These are phyloP conservation scores for Ogataea degrootiae DNA, from an alignment of 805 yeast species.

Conservation along the genomic window DNA sequence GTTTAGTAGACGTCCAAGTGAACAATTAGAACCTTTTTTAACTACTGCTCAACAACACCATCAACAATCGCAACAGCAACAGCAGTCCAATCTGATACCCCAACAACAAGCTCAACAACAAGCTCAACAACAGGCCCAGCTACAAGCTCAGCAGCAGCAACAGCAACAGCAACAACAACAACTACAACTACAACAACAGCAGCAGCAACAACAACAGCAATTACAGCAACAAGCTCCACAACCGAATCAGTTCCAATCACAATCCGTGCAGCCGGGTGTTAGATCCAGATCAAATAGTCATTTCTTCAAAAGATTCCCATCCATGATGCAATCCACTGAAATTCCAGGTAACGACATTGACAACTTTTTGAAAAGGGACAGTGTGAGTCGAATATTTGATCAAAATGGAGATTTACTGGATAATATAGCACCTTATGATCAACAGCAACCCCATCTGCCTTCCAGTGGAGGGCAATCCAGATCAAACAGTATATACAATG, in stretches of 20 bases:
- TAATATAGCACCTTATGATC: slow-evolving; percentile 22
- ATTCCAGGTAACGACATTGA: slow-evolving; percentile 31
- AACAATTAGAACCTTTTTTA: slow-evolving; percentile 45
- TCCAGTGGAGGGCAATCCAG: slow-evolving; percentile 10
- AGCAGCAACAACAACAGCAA: slow-evolving; percentile 1
- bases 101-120: slow-evolving; percentile 11
- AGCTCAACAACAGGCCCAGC: slow-evolving; percentile 7
- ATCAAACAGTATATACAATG: slow-evolving; percentile 19
- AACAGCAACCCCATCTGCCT: slow-evolving; percentile 7
- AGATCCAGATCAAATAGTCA: slow-evolving; percentile 27
- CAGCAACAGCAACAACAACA: slow-evolving; percentile 16
- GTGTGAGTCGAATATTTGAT: slow-evolving; percentile 26
- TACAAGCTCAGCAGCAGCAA: slow-evolving; percentile 13
- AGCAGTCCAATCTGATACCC: slow-evolving; percentile 9
- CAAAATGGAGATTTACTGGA: slow-evolving; percentile 25
- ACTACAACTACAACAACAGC: slow-evolving; percentile 5
- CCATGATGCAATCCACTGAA: slow-evolving; percentile 25
- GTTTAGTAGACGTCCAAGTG: slow-evolving; percentile 40
- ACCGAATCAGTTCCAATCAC: slow-evolving; percentile 1
- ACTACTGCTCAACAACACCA: slow-evolving; percentile 20
- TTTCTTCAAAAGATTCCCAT: slow-evolving; percentile 28
- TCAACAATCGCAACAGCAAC: slow-evolving; percentile 6
- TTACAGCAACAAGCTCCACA: not conserved
- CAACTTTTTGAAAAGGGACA: slow-evolving; percentile 32
- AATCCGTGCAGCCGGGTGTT: slow-evolving; percentile 8